phyloP scores from a whole-genome alignment of 2,329 filamentous ascomycete species.

The Colletotrichum limetticola region DNA sequence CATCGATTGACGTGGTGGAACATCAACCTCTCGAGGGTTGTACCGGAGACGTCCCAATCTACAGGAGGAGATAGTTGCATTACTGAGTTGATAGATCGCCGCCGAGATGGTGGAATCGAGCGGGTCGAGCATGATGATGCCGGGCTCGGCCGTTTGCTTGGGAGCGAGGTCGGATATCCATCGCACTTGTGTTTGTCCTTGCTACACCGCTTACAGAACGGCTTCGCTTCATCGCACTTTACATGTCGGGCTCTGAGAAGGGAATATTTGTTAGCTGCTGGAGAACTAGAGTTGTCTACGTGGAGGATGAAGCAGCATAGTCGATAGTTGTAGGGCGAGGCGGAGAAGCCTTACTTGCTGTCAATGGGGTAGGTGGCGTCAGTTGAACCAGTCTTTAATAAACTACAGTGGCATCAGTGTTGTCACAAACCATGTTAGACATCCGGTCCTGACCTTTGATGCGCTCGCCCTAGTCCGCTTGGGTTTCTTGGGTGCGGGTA shows the following conservation, averaged over 20 bases:
- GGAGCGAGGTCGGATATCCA: conserved; percentile 25
- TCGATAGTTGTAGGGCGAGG: not conserved
- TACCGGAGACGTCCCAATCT: conserved; percentile 13
- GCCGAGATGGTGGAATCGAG: not conserved
- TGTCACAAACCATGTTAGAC: conserved; percentile 34
- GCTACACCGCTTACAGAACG: conserved; percentile 31
- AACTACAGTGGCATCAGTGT: conserved; percentile 25
- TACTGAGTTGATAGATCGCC: not conserved
- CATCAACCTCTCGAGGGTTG: conserved; percentile 17
- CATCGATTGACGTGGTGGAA: conserved; percentile 29
- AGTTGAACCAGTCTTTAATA: conserved; percentile 7
- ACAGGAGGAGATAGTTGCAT: conserved; percentile 19
- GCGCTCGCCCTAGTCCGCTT: conserved; percentile 27
- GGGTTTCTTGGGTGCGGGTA: conserved; percentile 9
- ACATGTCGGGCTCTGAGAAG: conserved; percentile 28
- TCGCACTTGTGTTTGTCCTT: conserved; percentile 32
- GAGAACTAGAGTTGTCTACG: not conserved
- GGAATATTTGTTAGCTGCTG: not conserved
- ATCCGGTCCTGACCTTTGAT: conserved; percentile 34
- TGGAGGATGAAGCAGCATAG: not conserved
- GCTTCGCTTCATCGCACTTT: conserved; percentile 37
- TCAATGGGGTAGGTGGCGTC: not conserved
- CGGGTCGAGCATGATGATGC: no score
- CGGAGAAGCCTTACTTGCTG: conserved; percentile 29
- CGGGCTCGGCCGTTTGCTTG: not conserved